Conservation (phyloP, 2,329 filamentous ascomycete species). For the Paecilomyces variotii region DNA sequence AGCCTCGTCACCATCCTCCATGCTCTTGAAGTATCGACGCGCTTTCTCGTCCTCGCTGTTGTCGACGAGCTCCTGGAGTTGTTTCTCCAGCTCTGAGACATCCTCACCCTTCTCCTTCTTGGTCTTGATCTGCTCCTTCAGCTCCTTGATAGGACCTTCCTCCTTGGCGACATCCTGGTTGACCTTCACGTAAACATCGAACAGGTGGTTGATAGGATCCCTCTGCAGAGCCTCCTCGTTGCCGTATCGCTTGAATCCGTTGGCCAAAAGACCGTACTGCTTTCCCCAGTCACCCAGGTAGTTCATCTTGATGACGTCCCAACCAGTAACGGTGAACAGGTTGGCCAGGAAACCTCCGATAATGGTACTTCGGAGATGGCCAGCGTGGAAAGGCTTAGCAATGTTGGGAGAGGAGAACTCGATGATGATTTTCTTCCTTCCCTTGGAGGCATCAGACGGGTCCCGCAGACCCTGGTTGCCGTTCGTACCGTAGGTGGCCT, state of each 20-base stretch:
- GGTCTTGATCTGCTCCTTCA: constrained; percentile 42
- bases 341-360: constrained; percentile 60
- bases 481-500: constrained; percentile 53
- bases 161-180: constrained; percentile 50
- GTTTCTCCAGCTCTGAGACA: constrained; percentile 40
- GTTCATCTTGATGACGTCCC: constrained; percentile 58
- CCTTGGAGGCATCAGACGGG: constrained; percentile 46
- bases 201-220: constrained; percentile 58
- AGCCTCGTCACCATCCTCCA: constrained; percentile 54
- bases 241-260: constrained; percentile 56
- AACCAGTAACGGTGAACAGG: constrained; percentile 52
- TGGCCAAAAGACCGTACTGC: constrained; percentile 57
- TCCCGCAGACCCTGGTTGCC: constrained; percentile 52
- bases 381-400: constrained; percentile 59
- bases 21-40: constrained; percentile 58
- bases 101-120: constrained; percentile 43
- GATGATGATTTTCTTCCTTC: constrained; percentile 52
- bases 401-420: constrained; percentile 63
- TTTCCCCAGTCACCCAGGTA: constrained; percentile 63
- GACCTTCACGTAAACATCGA: constrained; percentile 60
- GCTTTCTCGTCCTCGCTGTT: constrained; percentile 53
- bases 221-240: constrained; percentile 51
- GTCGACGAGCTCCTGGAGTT: constrained; percentile 42
- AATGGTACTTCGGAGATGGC: constrained; percentile 58
- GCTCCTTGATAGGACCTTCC: constrained; percentile 48